Conservation (phyloP, 768 basidiomycete species). For the Tylopilus subfusipes region DNA sequence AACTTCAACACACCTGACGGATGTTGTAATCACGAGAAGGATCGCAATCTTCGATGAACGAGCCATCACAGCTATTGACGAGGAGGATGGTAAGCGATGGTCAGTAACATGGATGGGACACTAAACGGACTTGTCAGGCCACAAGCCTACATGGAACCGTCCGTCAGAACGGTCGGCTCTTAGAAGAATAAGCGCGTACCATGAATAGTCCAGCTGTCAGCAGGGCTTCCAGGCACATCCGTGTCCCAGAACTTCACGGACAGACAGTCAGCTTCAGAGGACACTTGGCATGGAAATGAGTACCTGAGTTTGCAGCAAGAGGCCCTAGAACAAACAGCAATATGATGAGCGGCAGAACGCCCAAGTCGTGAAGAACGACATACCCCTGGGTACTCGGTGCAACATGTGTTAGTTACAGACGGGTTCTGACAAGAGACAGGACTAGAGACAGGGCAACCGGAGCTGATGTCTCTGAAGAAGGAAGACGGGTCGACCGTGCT, state of each 20-base stretch:
- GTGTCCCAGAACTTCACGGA: constrained; percentile 71
- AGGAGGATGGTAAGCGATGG: background rate
- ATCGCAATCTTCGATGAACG: constrained; percentile 36
- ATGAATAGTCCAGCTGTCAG: constrained; percentile 72
- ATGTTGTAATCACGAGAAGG: constrained; percentile 45
- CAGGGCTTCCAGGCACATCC: constrained; percentile 56
- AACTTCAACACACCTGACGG: constrained; percentile 29
- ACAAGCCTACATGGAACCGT: constrained; percentile 48
- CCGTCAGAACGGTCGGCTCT: background rate
- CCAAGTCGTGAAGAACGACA: constrained; percentile 15
- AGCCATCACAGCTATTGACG: constrained; percentile 50
- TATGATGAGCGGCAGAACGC: background rate
- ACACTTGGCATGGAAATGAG: background rate
- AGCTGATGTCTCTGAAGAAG: constrained; percentile 37
- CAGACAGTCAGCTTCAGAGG: constrained; percentile 1
- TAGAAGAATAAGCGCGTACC: constrained; percentile 37
- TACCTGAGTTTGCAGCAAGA: constrained; percentile 55
- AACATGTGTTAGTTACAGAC: constrained; percentile 50
- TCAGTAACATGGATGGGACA: background rate
- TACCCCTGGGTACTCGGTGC: constrained; percentile 66
- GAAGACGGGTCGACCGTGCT: constrained; percentile 18
- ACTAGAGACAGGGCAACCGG: constrained; percentile 50
- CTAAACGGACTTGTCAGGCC: constrained; percentile 56
- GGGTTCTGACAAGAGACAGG: constrained; percentile 54
- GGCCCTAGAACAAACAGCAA: constrained; percentile 40